phyloP scores from a whole-genome alignment of 2,329 filamentous ascomycete genomes.

The Aspergillus fructus region DNA sequence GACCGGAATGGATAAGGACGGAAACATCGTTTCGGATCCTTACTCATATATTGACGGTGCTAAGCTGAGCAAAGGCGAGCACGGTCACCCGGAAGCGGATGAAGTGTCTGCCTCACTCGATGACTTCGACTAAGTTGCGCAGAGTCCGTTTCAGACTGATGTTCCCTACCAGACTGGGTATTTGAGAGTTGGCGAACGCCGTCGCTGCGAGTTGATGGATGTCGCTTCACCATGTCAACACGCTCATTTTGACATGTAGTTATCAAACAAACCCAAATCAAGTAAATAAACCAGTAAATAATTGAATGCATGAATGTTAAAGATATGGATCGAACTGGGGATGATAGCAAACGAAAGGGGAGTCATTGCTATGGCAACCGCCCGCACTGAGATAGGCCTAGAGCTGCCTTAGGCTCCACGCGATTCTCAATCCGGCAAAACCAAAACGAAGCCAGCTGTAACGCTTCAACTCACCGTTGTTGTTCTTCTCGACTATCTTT shows the following conservation, averaged over 20 bases:
- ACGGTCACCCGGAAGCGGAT: slow-evolving; percentile 27
- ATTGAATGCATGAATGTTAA: background rate
- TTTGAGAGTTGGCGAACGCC: background rate
- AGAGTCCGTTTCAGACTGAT: background rate
- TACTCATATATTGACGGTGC: slow-evolving; percentile 22
- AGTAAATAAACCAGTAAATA: background rate
- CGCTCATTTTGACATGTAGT: background rate
- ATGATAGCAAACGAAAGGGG: background rate
- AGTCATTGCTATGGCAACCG: slow-evolving; percentile 32
- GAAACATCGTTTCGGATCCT: slow-evolving; percentile 33
- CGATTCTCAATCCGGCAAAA: slow-evolving; percentile 26
- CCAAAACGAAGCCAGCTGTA: slow-evolving; percentile 20
- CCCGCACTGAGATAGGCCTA: background rate
- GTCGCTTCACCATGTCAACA: background rate
- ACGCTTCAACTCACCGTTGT: slow-evolving; percentile 9
- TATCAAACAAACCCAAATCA: background rate
- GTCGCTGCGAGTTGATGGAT: background rate
- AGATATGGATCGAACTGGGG: background rate
- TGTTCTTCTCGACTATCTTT: slow-evolving; percentile 4
- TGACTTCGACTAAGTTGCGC: slow-evolving; percentile 28
- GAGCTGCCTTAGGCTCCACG: slow-evolving; percentile 19
- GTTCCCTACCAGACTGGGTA: background rate
- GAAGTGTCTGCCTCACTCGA: slow-evolving; percentile 30
- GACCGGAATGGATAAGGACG: slow-evolving; percentile 31
- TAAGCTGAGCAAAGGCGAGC: slow-evolving; percentile 18